Evolutionary conservation across 2,329 filamentous ascomycete genomes (phyloP), one percentile per base, ranked within the genome.

Genomic region (Colletotrichum salicis): DNA sequence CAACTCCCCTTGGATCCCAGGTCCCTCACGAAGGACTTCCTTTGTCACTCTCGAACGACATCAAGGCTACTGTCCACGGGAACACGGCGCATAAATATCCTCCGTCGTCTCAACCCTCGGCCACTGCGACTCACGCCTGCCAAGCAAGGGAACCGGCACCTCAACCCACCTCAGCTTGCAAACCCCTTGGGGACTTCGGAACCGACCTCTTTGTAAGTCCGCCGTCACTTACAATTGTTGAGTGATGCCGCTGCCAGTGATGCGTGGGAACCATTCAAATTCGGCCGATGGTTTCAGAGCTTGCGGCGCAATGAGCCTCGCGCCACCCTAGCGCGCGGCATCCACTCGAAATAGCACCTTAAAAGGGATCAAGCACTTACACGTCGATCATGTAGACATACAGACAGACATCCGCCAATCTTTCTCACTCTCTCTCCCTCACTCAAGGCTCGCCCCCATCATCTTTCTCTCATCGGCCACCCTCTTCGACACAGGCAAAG

Each of bases 321-420:
- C 69, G 56, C 27, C 56, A 48, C 45, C 59, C 59, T 70, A 71
- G 65, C 70, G 70, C 70, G 70, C 70, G 70, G 70, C 70, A 71
- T 69, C 66, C 48, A 37, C 60, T 71, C 51, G 55, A 67, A 67
- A 70, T 67, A 71, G 65, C 65, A 64, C 22, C 61, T 62, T 58
- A n/a, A 52, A 35, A n/a, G 62, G 31, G 54, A 19, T 24, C 55
- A 31, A 60, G 52, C 62, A 70, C 67, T 70, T 70, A 70, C 67
- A 66, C 62, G 51, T 58, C 51, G 22, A 33, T 51, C 57, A 58
- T 71, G 41, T 67, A 72, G 67, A 62, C 41, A 48, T 31, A 54
- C 52, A 72, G 67, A 62, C 41, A 48, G 31, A 54, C 52, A 24
- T 45, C 33, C 24, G 41, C 55, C 31, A 59, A 11, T 27, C 13